phyloP scores from a whole-genome alignment of 192 early-diverging fungal species.

The Pilobolus umbonatus region DNA sequence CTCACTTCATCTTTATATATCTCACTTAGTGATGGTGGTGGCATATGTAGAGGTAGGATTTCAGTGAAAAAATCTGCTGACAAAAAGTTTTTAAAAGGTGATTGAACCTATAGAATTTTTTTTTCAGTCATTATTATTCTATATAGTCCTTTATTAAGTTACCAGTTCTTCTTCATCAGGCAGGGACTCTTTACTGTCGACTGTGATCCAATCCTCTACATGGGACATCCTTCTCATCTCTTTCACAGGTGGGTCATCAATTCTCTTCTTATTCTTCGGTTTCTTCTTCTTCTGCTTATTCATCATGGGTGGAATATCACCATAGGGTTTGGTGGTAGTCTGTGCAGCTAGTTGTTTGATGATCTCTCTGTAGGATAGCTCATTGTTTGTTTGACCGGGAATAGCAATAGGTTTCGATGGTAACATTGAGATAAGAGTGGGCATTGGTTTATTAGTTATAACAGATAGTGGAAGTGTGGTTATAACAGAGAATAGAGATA shows the following conservation, averaged over 20 bases:
- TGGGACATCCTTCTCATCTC: slow-evolving; percentile 32
- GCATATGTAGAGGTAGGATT: slow-evolving; percentile 33
- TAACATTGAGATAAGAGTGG: neutral
- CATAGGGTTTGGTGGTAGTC: slow-evolving; percentile 28
- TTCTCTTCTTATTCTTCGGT: neutral
- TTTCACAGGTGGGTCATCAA: neutral
- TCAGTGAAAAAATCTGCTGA: slow-evolving; percentile 31
- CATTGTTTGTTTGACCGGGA: neutral
- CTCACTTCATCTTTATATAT: slow-evolving; percentile 6
- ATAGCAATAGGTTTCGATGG: slow-evolving; percentile 16
- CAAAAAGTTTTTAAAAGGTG: slow-evolving; percentile 30
- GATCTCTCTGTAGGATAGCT: slow-evolving; percentile 25
- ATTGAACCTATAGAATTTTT: slow-evolving; percentile 11
- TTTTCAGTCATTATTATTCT: neutral
- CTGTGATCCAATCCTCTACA: slow-evolving; percentile 33
- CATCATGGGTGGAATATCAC: slow-evolving; percentile 30
- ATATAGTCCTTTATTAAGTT: neutral
- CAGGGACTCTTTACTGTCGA: slow-evolving; percentile 33
- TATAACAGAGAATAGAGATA: neutral
- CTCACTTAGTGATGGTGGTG: slow-evolving; percentile 32
- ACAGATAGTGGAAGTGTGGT: neutral
- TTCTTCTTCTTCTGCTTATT: slow-evolving; percentile 23
- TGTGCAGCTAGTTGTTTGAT: slow-evolving; percentile 32
- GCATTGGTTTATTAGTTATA: neutral
- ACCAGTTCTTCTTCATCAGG: slow-evolving; percentile 39